phyloP scores from a whole-genome alignment of 306 rosid species.

The Pachyrhizus erosus region DNA sequence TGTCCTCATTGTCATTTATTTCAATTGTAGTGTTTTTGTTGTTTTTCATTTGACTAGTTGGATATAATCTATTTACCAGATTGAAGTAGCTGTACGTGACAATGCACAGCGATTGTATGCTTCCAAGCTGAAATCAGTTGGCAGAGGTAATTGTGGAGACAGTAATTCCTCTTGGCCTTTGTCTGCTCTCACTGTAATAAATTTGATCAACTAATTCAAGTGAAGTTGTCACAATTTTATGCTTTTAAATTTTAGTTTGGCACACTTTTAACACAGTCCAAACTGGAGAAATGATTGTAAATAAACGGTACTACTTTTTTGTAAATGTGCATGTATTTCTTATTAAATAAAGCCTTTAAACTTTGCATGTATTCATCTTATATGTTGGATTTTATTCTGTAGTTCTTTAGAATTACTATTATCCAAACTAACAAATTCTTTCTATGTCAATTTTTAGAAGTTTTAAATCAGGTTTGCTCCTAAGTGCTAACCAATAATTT shows the following conservation, averaged over 20 bases:
- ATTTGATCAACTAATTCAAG: conserved; percentile 5
- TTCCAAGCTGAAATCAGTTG: conserved; percentile 76
- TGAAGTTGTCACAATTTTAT: conserved; percentile 21
- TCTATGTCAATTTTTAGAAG: neutral
- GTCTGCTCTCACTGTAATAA: neutral
- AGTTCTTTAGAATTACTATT: conserved; percentile 5
- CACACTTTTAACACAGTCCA: neutral
- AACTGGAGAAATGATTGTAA: conserved; percentile 18
- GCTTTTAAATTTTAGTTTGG: neutral
- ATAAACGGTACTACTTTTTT: neutral
- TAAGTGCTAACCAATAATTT: conserved; percentile 38
- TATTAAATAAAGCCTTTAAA: neutral
- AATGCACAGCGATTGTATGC: conserved; percentile 89
- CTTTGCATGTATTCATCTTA: conserved; percentile 16
- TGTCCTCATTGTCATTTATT: conserved; percentile 14
- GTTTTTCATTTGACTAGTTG: conserved; percentile 35
- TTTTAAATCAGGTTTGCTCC: conserved; percentile 15
- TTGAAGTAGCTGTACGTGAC: conserved; percentile 93
- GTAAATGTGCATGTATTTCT: conserved; percentile 8
- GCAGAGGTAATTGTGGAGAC: conserved; percentile 71
- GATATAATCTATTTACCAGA: conserved; percentile 54
- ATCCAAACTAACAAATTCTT: neutral
- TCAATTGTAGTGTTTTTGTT: conserved; percentile 4
- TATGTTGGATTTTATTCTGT: conserved; percentile 22
- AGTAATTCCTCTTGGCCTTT: conserved; percentile 24